phyloP scores from a whole-genome alignment of 1,139 yeast species.

The Torulaspora pretoriensis region DNA sequence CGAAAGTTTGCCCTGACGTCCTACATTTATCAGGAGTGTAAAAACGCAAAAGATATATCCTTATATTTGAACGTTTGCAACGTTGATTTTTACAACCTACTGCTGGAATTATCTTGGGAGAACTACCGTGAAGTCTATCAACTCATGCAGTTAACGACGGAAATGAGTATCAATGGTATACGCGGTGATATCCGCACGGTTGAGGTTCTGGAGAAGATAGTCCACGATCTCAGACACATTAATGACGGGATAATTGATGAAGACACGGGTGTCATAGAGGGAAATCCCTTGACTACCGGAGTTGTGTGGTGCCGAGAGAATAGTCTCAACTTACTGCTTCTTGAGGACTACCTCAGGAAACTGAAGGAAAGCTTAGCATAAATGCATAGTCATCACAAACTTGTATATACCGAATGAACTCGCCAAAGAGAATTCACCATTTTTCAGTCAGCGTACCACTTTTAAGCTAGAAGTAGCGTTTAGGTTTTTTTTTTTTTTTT shows the following conservation, averaged over 20 bases:
- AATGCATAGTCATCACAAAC: neutral
- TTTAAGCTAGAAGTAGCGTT: too few species aligned
- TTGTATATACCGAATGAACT: neutral
- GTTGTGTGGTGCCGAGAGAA: slow-evolving; percentile 27
- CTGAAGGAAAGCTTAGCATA: slow-evolving; percentile 20
- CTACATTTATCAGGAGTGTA: slow-evolving; percentile 31
- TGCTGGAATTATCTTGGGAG: slow-evolving; percentile 31
- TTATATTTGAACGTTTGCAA: slow-evolving; percentile 32
- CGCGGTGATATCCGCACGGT: slow-evolving; percentile 33
- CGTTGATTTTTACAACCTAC: slow-evolving; percentile 32
- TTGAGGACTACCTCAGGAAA: slow-evolving; percentile 20
- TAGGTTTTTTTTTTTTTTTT: too few species aligned
- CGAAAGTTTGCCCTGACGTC: slow-evolving; percentile 28
- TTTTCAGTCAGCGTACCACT: too few species aligned
- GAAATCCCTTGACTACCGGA: slow-evolving; percentile 8
- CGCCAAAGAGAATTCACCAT: neutral
- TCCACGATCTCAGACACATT: slow-evolving; percentile 20
- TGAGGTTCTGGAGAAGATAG: slow-evolving; percentile 24
- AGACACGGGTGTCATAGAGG: slow-evolving; percentile 7
- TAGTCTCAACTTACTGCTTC: slow-evolving; percentile 15
- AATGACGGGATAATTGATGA: slow-evolving; percentile 28
- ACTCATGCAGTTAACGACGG: slow-evolving; percentile 24
- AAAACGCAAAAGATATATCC: slow-evolving; percentile 25
- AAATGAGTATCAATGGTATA: slow-evolving; percentile 35
- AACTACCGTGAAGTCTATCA: slow-evolving; percentile 27